Conservation (phyloP, 495 filamentous ascomycete species). For the Hypoxylon subgilvum region DNA sequence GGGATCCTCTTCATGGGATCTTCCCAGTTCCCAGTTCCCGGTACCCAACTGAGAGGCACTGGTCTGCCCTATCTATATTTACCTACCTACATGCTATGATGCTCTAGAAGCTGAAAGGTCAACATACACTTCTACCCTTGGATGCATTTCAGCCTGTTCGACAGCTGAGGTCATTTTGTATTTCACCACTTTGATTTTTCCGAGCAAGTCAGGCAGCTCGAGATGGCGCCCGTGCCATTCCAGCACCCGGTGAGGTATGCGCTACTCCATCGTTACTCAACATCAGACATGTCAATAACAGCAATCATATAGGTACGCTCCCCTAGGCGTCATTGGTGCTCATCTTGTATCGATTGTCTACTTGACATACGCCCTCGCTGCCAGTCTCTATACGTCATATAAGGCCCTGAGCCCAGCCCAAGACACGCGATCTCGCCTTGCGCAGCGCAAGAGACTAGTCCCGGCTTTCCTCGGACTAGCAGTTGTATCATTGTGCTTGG, state of each 20-base stretch:
- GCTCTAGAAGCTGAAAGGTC: background rate
- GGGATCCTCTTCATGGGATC: background rate
- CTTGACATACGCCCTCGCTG: slow-evolving; percentile 45
- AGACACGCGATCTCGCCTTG: slow-evolving; percentile 53
- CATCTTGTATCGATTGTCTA: slow-evolving; percentile 46
- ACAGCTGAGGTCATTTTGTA: background rate
- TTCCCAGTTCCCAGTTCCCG: background rate
- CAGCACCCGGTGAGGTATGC: slow-evolving; percentile 41
- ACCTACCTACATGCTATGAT: background rate
- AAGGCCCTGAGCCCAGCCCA: slow-evolving; percentile 53
- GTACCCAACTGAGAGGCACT: no score
- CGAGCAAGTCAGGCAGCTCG: background rate
- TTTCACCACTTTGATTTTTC: background rate
- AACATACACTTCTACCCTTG: no score
- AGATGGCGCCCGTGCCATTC: slow-evolving; percentile 46
- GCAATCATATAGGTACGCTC: slow-evolving; percentile 43
- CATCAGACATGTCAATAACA: slow-evolving; percentile 2
- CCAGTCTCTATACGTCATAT: slow-evolving; percentile 52
- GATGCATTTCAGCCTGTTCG: no score
- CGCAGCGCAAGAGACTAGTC: slow-evolving; percentile 48
- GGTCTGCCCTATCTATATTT: no score
- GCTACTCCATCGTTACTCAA: background rate
- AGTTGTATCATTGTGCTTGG: slow-evolving; percentile 43
- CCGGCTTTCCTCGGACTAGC: slow-evolving; percentile 53
- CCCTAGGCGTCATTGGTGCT: slow-evolving; percentile 44